phyloP scores from a whole-genome alignment of 1,284 basidiomycete species.

The Schizophyllum commune region DNA sequence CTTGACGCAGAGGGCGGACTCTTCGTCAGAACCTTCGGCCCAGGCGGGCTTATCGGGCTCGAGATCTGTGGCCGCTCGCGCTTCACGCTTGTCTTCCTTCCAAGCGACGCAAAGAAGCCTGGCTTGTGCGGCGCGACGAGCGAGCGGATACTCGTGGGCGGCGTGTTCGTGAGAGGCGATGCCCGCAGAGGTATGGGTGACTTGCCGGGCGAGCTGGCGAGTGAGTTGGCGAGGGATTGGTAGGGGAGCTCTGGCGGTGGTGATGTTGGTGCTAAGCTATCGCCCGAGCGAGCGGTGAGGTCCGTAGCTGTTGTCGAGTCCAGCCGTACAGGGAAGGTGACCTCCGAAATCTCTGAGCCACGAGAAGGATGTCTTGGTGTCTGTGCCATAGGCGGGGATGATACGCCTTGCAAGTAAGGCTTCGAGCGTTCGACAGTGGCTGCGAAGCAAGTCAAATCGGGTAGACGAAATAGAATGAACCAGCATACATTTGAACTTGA shows the following conservation, averaged over 20 bases:
- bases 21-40: constrained; percentile 34
- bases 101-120: constrained; percentile 68
- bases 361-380: constrained; percentile 50
- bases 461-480: not conserved
- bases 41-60: constrained; percentile 17
- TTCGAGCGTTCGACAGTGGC: not conserved
- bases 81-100: constrained; percentile 52
- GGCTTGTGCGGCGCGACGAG: constrained; percentile 29
- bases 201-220: constrained; percentile 17
- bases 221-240: constrained; percentile 31
- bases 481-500: constrained; percentile 46
- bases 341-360: constrained; percentile 64
- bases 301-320: constrained; percentile 75
- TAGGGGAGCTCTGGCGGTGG: constrained; percentile 71
- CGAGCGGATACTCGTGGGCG: constrained; percentile 29
- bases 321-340: constrained; percentile 68
- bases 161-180: constrained; percentile 18
- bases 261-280: constrained; percentile 40
- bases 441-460: not conserved
- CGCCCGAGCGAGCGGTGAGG: constrained; percentile 39
- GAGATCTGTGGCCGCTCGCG: constrained; percentile 11
- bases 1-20: constrained; percentile 26
- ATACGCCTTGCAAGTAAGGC: constrained; percentile 1
- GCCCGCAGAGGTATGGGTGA: constrained; percentile 25
- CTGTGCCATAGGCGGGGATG: not conserved